Evolutionary conservation across 164 flowering plant species (phyloP).

Genomic region (Magnolia sinica): DNA sequence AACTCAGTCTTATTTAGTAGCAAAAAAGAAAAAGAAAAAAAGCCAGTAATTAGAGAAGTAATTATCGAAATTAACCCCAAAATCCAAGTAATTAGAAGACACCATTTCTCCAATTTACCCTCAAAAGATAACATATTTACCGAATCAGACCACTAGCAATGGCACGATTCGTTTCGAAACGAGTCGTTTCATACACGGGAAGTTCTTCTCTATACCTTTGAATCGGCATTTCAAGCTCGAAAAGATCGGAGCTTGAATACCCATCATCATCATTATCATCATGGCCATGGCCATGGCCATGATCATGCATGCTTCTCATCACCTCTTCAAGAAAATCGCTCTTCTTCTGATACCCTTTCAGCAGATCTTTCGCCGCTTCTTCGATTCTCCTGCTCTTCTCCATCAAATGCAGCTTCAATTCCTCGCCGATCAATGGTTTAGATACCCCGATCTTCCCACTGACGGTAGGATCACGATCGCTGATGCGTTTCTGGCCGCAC

Average conservation of each 20-base stretch:
- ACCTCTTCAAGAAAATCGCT: conserved; percentile 14
- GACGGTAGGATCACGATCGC: conserved; percentile 24
- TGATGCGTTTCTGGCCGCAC: conserved; percentile 45
- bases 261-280: conserved; percentile 52
- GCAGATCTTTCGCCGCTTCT: conserved; percentile 45
- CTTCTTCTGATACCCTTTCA: conserved; percentile 38
- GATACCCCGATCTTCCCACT: conserved; percentile 11
- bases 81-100: neutral
- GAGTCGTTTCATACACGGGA: conserved; percentile 91
- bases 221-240: conserved; percentile 76
- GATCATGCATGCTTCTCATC: conserved; percentile 18
- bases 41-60: too few relatives aligned
- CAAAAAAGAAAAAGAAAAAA: too few relatives aligned
- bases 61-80: neutral
- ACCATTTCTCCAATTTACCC: neutral
- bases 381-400: conserved; percentile 45
- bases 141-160: conserved; percentile 55
- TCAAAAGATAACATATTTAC: conserved; percentile 23
- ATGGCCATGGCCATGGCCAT: neutral
- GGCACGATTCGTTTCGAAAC: conserved; percentile 61
- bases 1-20: too few relatives aligned
- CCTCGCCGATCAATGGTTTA: conserved; percentile 19
- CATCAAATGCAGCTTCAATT: conserved; percentile 26
- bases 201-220: conserved; percentile 68
- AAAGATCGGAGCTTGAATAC: conserved; percentile 85